These are phyloP conservation scores for Canariomyces notabilis DNA, from an alignment of 2,329 filamentous ascomycete species.

Conservation along the genomic window DNA sequence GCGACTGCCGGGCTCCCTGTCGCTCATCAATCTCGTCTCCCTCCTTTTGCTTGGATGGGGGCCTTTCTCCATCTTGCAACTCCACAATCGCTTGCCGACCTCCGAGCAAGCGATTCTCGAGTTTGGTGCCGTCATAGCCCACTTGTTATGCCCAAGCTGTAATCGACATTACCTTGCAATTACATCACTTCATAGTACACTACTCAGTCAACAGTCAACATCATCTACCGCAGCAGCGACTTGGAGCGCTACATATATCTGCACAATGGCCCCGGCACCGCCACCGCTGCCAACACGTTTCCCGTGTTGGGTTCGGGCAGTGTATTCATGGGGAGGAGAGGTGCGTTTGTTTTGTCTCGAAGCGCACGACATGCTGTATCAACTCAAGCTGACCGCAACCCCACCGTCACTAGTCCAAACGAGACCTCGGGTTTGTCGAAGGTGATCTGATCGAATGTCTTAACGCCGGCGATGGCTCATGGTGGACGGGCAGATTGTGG, in stretches of 20 bases:
- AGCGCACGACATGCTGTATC: no score
- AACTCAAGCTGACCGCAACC: slow-evolving; percentile 16
- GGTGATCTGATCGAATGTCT: slow-evolving; percentile 97
- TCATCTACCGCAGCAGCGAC: no score
- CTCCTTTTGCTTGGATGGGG: slow-evolving; percentile 5
- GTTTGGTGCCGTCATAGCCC: slow-evolving; percentile 14
- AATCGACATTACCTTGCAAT: no score
- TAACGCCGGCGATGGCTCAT: slow-evolving; percentile 94
- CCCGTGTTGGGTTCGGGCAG: slow-evolving; percentile 85
- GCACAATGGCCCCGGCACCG: slow-evolving; percentile 49
- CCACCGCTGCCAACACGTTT: slow-evolving; percentile 68
- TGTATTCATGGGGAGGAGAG: slow-evolving; percentile 93
- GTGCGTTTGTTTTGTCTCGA: slow-evolving; percentile 36
- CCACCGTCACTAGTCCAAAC: slow-evolving; percentile 67
- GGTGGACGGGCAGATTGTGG: slow-evolving; percentile 93
- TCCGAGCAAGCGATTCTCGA: slow-evolving; percentile 11
- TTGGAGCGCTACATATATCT: no score
- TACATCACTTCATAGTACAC: no score
- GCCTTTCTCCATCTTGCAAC: slow-evolving; percentile 8
- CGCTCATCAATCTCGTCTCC: no score
- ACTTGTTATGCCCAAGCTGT: no score
- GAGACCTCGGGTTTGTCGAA: slow-evolving; percentile 93
- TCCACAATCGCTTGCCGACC: slow-evolving; percentile 14
- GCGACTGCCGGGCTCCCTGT: slow-evolving; percentile 4
- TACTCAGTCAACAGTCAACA: no score